Evolutionary conservation across 2,329 filamentous ascomycete genomes (phyloP), one percentile per base, ranked within the genome.

Genomic region (Fusarium sp.): DNA sequence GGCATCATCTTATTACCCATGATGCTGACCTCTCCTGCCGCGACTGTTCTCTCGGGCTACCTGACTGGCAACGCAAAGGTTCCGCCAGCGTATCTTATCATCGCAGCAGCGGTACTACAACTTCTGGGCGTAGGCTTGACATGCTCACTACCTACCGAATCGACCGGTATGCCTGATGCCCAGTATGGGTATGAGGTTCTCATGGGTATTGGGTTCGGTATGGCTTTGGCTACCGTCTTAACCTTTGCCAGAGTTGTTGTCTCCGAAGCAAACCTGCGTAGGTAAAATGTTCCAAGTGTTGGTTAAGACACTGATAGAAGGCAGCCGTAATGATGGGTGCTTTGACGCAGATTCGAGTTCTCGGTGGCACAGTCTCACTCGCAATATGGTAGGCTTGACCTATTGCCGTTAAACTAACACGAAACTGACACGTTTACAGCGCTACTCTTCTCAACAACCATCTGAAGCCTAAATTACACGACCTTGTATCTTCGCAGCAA

Each of bases 271-370:
- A 48, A 48, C 14, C 33, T 64, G 1, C 13, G 58, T 64, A 20
- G 4, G 58, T 35, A 1, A n/a, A 1, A 7, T 1, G 2, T 15
- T 30, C 0, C 2, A 4, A 1, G 6, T 5, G 4, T 2, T 2
- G 0, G 0, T 10, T 0, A 2, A 4, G 6, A 7, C 8, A 5
- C 33, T 62, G 8, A 63, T 14, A 30, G 17, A 9, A 3, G 10
- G 2, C 26, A 64, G 57, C 57, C 7, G 46, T 64, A 6, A 64
- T 63, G 57, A 64, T 64, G 57, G 60, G 46, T 1, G 60, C 60
- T 13, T 8, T 62, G 20, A 64, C 60, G 0, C 46, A 64, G 10
- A 64, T 64, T 11, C 30, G 57, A 12, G 60, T 64, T 2, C n/a
- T 62, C 4, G 57, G 60, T 3, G 60, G 60, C 7, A 62, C 60